Percentiles rank a stretch among this genome's conserved stretches.
Conservation (phyloP, 805 yeast species). For the Metschnikowia rubicola region DNA sequence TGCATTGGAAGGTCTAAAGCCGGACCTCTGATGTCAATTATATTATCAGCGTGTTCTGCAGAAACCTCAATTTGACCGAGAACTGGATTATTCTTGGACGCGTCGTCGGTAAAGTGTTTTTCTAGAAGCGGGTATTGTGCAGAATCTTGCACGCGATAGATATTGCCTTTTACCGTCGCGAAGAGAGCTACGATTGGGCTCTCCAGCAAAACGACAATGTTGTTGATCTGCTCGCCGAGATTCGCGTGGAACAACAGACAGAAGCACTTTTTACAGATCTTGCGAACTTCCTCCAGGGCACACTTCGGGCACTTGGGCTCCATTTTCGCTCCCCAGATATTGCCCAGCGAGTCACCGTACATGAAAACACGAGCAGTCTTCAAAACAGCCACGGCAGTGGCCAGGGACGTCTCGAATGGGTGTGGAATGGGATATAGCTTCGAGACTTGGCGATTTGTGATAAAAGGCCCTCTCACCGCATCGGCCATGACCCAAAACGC, state of each 20-base stretch:
- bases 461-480: conserved; percentile 7
- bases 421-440: background rate
- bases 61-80: too few relatives aligned
- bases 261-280: background rate
- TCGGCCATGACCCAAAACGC: conserved; percentile 9
- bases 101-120: background rate
- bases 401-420: conserved; percentile 9
- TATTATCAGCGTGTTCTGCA: background rate
- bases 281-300: background rate
- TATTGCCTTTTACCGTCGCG: conserved; percentile 13
- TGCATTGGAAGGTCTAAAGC: background rate
- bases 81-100: too few relatives aligned
- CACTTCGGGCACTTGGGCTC: background rate
- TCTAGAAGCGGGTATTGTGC: background rate
- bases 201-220: conserved; percentile 13
- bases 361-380: conserved; percentile 7
- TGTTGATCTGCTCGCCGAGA: conserved; percentile 30
- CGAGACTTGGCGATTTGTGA: background rate
- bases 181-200: conserved; percentile 8
- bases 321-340: conserved; percentile 14
- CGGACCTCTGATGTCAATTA: background rate
- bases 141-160: conserved; percentile 8
- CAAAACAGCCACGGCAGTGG: conserved; percentile 15
- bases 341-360: conserved; percentile 31
- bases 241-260: conserved; percentile 19